Evolutionary conservation across 768 basidiomycete species (phyloP).

Genomic region (Cystofilobasidium capitatum): DNA sequence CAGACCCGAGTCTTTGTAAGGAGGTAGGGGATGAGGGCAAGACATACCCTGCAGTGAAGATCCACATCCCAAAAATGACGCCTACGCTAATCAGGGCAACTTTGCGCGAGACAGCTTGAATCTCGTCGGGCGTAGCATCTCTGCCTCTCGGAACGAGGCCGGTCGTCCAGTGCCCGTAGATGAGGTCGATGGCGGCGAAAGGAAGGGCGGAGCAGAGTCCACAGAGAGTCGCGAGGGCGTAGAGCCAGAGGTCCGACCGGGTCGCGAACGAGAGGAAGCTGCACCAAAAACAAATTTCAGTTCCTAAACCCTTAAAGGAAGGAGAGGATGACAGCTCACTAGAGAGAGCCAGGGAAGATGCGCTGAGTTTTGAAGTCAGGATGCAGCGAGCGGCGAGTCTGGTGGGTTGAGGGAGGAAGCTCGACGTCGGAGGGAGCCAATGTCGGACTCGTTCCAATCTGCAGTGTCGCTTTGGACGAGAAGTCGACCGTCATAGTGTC

Average conservation of each 20-base stretch:
- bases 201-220: slow-evolving; percentile 8
- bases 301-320: background rate
- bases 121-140: slow-evolving; percentile 1
- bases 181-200: slow-evolving; percentile 14
- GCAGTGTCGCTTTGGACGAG: too few relatives aligned
- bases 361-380: background rate
- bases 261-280: slow-evolving; percentile 21
- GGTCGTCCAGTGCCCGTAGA: slow-evolving; percentile 18
- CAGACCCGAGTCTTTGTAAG: background rate
- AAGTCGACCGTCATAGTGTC: too few relatives aligned
- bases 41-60: background rate
- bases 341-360: slow-evolving; percentile 8
- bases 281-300: background rate
- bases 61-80: background rate
- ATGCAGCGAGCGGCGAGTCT: background rate
- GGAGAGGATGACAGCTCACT: background rate
- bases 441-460: too few relatives aligned
- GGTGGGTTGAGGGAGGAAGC: too few relatives aligned
- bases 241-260: background rate
- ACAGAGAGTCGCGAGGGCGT: background rate
- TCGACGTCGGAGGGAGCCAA: too few relatives aligned
- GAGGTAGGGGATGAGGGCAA: background rate
- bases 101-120: background rate
- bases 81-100: slow-evolving; percentile 8
- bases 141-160: slow-evolving; percentile 3